Percentiles rank a stretch among this genome's conserved stretches.
These are phyloP conservation scores for Backusella tarrabulga DNA, from an alignment of 192 early-diverging fungal species.

Conservation along the genomic window DNA sequence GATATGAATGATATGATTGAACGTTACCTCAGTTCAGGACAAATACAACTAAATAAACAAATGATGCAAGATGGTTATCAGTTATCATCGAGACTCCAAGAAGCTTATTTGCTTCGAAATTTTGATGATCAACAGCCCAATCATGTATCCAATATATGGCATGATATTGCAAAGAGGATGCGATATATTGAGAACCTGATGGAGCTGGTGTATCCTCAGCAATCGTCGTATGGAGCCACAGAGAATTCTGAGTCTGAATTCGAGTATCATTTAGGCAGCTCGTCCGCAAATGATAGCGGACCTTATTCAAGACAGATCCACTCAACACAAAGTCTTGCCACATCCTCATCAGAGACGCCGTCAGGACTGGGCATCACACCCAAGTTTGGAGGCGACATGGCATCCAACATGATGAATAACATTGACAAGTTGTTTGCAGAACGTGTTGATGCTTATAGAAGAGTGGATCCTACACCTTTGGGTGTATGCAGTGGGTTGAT, in stretches of 20 bases:
- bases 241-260: constrained; percentile 18
- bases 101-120: neutral
- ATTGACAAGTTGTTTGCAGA: constrained; percentile 75
- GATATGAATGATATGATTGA: constrained; percentile 16
- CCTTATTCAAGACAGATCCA: constrained; percentile 9
- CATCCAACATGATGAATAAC: constrained; percentile 44
- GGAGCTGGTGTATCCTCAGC: constrained; percentile 34
- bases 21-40: constrained; percentile 17
- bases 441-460: constrained; percentile 59
- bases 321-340: constrained; percentile 27
- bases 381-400: constrained; percentile 36
- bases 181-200: constrained; percentile 40
- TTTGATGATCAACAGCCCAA: neutral
- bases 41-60: constrained; percentile 18
- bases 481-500: constrained; percentile 53
- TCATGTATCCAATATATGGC: constrained; percentile 38
- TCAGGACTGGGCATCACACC: constrained; percentile 34
- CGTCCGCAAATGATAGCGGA: constrained; percentile 1
- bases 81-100: constrained; percentile 12
- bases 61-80: constrained; percentile 19
- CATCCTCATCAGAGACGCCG: constrained; percentile 31
- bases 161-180: constrained; percentile 29
- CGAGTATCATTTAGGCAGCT: constrained; percentile 7
- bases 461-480: constrained; percentile 49
- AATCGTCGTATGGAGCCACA: neutral